Evolutionary conservation across 2,329 filamentous ascomycete genomes (phyloP), one percentile per base, ranked within the genome.

Genomic region (Monilinia vaccinii-corymbosi): DNA sequence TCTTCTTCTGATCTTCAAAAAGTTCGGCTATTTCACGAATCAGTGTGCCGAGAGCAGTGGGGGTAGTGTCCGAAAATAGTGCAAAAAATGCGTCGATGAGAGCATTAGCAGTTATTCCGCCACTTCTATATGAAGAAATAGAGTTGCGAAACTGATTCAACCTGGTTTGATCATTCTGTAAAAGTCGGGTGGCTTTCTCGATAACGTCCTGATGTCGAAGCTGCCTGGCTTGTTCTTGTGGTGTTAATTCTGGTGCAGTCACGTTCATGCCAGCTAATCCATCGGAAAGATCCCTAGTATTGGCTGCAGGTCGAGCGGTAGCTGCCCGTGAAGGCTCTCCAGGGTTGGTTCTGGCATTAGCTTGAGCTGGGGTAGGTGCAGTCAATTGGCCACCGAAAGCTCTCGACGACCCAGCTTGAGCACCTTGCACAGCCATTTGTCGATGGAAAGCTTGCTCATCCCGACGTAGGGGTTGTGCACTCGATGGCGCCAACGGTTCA

Each of bases 401-500:
- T 47, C 91, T 83, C 48, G 83, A 86, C 0, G 89, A 84, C 0
- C 90, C 81, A 0, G 91, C 90, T 70, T 95, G 91, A 0, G 91
- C 87, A 53, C 86, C 92, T 67, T 96, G 91, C 53, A 97, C 91
- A 45, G 91, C 92, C 79, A 96, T 85, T 69, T 96, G 91, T 55
- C 94, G 81, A 70, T 97, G 93, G 72, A 91, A 96, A 2, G 94
- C 93, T 57, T 96, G 76, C 73, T 97, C 91, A 64, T 95, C 94
- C 70, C 94, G 80, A 52, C 89, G 83, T 70, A 97, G 73, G 1
- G 91, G 86, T 65, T 94, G 90, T 1, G 89, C 87, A 58, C 88
- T 90, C 36, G 88, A 89, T 7, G 82, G 77, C 4, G 91, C 88
- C 28, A 93, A 75, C 23, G 88, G 80, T 65, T 97, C 92, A 0